Conservation (phyloP, 176 grass and related monocot genomes). For the Olyra latifolia region DNA sequence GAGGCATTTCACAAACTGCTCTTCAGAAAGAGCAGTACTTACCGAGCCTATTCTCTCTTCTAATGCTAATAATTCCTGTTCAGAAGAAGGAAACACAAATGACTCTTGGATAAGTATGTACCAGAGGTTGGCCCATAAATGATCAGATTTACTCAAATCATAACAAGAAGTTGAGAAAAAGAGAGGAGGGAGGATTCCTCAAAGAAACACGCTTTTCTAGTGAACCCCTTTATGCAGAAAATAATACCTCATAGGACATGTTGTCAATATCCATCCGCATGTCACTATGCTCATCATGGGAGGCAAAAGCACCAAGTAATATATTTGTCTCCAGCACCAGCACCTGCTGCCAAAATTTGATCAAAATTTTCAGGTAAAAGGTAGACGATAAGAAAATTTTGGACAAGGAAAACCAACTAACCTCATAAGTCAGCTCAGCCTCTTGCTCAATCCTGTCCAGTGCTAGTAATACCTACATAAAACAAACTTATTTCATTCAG, state of each 20-base stretch:
- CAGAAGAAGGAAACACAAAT: not conserved
- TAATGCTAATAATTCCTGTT: conserved; percentile 78
- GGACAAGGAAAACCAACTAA: conserved; percentile 28
- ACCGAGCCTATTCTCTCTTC: conserved; percentile 86
- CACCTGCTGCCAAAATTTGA: conserved; percentile 59
- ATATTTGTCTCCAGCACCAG: conserved; percentile 56
- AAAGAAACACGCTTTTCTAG: conserved; percentile 5
- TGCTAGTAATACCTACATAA: conserved; percentile 55
- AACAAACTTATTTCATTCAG: not conserved
- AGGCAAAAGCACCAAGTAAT: conserved; percentile 44
- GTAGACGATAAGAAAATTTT: not conserved
- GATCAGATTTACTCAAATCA: not conserved
- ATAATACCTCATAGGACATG: conserved; percentile 89
- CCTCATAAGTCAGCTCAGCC: conserved; percentile 62
- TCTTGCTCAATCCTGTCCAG: conserved; percentile 69
- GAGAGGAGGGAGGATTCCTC: conserved; percentile 5
- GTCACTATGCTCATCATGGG: conserved; percentile 63
- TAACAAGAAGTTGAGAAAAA: not conserved
- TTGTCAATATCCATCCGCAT: conserved; percentile 91
- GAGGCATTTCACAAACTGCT: conserved; percentile 69
- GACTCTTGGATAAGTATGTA: not conserved
- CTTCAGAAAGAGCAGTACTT: conserved; percentile 73
- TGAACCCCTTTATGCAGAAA: conserved; percentile 6
- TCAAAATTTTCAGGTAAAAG: conserved; percentile 29
- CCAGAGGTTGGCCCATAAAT: not conserved